A percentile compares a stretch with the other conserved stretches of the same genome.
Evolutionary conservation across 2,329 filamentous ascomycete species (phyloP).

Genomic region (Aspergillus fischeri): DNA sequence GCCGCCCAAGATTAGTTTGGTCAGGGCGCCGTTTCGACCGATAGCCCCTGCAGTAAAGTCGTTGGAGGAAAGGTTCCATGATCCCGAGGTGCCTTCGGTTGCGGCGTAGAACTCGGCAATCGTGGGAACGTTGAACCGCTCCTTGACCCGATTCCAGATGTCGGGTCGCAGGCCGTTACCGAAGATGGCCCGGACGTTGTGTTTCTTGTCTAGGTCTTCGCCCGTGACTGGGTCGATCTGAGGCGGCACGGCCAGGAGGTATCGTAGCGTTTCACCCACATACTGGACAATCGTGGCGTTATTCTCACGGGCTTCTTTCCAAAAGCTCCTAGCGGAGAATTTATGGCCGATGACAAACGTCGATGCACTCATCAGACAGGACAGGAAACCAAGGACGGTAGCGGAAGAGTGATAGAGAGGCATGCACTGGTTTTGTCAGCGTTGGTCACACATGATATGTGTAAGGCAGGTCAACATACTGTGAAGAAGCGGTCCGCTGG

Average conservation of each 20-base stretch:
- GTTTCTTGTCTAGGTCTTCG: constrained; percentile 65
- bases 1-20: constrained; percentile 50
- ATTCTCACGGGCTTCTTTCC: constrained; percentile 67
- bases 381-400: constrained; percentile 62
- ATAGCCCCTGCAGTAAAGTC: constrained; percentile 72
- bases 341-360: constrained; percentile 70
- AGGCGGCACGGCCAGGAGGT: constrained; percentile 65
- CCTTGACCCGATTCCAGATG: constrained; percentile 78
- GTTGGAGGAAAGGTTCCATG: constrained; percentile 71
- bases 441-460: not conserved
- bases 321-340: constrained; percentile 74
- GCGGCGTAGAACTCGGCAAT: constrained; percentile 79
- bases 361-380: constrained; percentile 56
- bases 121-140: constrained; percentile 69
- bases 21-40: constrained; percentile 65
- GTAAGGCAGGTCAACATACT: constrained; percentile 39
- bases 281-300: constrained; percentile 78
- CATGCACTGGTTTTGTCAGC: constrained; percentile 59
- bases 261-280: constrained; percentile 82
- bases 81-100: constrained; percentile 66
- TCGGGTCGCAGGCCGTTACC: constrained; percentile 84
- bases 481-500: constrained; percentile 70
- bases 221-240: constrained; percentile 61
- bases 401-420: constrained; percentile 85
- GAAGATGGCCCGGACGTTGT: constrained; percentile 70